These are phyloP conservation scores for Geosmithia flava DNA, from an alignment of 2,329 filamentous ascomycete species.

Conservation along the genomic window DNA sequence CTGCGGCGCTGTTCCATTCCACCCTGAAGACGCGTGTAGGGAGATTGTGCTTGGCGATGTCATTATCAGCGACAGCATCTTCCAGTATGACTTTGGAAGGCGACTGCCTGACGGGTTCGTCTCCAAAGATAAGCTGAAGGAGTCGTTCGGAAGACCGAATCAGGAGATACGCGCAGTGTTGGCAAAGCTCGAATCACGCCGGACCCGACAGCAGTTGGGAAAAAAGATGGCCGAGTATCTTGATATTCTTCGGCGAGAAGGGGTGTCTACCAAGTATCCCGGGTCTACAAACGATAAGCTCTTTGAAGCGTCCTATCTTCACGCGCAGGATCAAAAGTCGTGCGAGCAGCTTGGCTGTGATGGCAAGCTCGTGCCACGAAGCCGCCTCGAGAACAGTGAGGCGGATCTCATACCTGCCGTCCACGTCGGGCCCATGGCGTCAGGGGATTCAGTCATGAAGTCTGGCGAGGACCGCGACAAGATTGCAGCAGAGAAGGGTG, in stretches of 20 bases:
- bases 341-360: slow-evolving; percentile 2
- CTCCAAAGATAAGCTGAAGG: slow-evolving; percentile 10
- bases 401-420: not conserved
- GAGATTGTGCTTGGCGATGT: slow-evolving; percentile 14
- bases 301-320: slow-evolving; percentile 10
- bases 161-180: slow-evolving; percentile 11
- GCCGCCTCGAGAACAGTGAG: not conserved
- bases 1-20: slow-evolving; percentile 12
- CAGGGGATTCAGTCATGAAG: not conserved
- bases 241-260: slow-evolving; percentile 8
- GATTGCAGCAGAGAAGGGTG: not conserved
- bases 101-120: slow-evolving; percentile 10
- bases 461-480: not conserved
- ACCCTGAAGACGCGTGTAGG: too few relatives aligned
- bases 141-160: slow-evolving; percentile 9
- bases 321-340: not conserved
- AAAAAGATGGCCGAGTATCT: slow-evolving; percentile 4
- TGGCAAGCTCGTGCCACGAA: not conserved
- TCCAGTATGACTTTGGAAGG: slow-evolving; percentile 10
- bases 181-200: slow-evolving; percentile 7
- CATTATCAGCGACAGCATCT: slow-evolving; percentile 9
- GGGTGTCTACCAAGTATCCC: slow-evolving; percentile 1
- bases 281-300: slow-evolving; percentile 10
- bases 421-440: slow-evolving; percentile 1
- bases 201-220: slow-evolving; percentile 5